These are phyloP conservation scores for Cyphellophora attinorum DNA, from an alignment of 2,329 filamentous ascomycete genomes.

Conservation along the genomic window DNA sequence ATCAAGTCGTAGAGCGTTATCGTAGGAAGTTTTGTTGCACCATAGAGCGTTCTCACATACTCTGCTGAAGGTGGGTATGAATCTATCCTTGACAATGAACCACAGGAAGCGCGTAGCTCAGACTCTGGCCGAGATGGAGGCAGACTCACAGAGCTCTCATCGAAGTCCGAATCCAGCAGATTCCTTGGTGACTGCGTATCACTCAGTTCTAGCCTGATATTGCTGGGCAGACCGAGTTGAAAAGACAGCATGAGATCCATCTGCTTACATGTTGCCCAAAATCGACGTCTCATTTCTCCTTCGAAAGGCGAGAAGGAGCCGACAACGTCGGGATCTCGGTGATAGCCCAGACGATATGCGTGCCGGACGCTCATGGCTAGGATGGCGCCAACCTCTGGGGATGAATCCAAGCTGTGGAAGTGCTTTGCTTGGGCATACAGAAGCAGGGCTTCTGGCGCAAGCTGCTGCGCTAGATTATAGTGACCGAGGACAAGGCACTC, in stretches of 20 bases:
- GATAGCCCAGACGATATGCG: constrained; percentile 53
- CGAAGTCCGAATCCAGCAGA: constrained; percentile 51
- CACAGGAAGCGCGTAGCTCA: constrained; percentile 27
- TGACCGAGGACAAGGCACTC: constrained; percentile 1
- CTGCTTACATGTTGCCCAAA: constrained; percentile 36
- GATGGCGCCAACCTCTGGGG: constrained; percentile 44
- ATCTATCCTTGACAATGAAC: constrained; percentile 23
- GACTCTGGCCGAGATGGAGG: constrained; percentile 43
- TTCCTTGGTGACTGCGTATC: constrained; percentile 53
- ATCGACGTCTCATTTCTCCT: constrained; percentile 42
- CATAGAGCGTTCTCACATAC: constrained; percentile 21
- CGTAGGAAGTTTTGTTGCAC: constrained; percentile 12
- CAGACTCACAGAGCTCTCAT: constrained; percentile 37
- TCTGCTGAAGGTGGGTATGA: constrained; percentile 18
- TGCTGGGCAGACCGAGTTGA: constrained; percentile 54
- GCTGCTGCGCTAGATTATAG: background rate
- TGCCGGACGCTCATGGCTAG: constrained; percentile 47
- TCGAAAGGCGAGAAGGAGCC: constrained; percentile 40
- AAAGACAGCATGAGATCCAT: constrained; percentile 53
- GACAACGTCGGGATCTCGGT: constrained; percentile 35
- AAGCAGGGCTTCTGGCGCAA: background rate
- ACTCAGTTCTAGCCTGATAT: constrained; percentile 49
- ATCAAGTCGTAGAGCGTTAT: constrained; percentile 15
- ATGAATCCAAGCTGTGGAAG: constrained; percentile 41
- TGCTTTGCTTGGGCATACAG: constrained; percentile 31